phyloP scores from a whole-genome alignment of 192 early-diverging fungal genomes.

The Chytriomyces sp. region DNA sequence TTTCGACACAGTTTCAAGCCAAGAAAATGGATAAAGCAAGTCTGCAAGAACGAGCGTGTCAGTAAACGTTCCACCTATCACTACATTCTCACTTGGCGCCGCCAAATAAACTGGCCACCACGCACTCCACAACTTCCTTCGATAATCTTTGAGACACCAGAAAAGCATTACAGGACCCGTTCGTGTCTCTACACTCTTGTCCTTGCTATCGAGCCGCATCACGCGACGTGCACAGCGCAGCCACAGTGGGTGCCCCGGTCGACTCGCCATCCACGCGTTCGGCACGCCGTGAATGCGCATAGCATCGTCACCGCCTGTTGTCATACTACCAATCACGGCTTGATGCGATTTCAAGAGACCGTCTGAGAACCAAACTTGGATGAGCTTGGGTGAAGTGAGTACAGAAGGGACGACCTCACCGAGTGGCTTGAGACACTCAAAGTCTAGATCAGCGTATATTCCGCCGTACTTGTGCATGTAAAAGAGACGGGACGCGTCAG shows the following conservation, averaged over 20 bases:
- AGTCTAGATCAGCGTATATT: slow-evolving; percentile 45
- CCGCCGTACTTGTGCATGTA: slow-evolving; percentile 44
- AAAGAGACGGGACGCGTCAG: slow-evolving; percentile 39
- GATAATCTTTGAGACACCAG: slow-evolving; percentile 6
- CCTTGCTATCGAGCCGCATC: background rate
- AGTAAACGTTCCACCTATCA: background rate
- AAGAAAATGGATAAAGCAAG: slow-evolving; percentile 18
- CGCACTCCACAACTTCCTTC: background rate
- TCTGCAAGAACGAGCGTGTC: background rate
- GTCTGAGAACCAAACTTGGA: background rate
- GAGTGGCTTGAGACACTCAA: slow-evolving; percentile 30
- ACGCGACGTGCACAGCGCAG: slow-evolving; percentile 24
- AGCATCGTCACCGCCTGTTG: background rate
- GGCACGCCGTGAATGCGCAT: slow-evolving; percentile 34
- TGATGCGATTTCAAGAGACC: background rate
- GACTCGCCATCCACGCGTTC: slow-evolving; percentile 47
- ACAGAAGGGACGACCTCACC: background rate
- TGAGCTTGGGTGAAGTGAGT: background rate
- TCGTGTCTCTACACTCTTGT: slow-evolving; percentile 18
- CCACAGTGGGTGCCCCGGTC: slow-evolving; percentile 45
- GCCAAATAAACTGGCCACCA: background rate
- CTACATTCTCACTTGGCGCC: background rate
- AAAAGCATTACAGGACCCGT: slow-evolving; percentile 39
- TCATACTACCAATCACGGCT: slow-evolving; percentile 8
- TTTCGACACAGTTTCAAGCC: background rate